Conservation (phyloP, 169 alveolate species). For the Eimeria maxima region DNA sequence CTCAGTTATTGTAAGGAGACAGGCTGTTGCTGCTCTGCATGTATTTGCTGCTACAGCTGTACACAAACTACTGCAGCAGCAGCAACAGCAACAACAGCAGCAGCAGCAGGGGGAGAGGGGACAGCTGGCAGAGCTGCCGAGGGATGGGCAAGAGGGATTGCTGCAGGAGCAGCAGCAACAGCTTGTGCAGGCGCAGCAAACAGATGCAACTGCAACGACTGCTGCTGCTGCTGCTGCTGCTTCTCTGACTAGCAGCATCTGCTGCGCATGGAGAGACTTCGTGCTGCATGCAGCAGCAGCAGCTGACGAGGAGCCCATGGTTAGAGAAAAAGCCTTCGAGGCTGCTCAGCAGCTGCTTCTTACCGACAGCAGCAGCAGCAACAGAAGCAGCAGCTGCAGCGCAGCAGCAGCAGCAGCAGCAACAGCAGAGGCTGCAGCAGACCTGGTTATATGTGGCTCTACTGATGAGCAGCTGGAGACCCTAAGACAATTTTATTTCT, state of each 20-base stretch:
- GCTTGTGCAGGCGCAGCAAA: background rate
- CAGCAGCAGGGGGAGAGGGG: background rate
- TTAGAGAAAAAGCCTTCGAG: conserved; percentile 30
- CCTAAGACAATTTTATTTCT: background rate
- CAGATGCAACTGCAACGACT: background rate
- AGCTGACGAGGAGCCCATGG: conserved; percentile 56
- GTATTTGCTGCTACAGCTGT: conserved; percentile 9
- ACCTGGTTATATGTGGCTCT: conserved; percentile 20
- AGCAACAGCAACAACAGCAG: conserved; percentile 22
- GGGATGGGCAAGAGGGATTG: background rate
- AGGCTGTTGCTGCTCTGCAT: conserved; percentile 25
- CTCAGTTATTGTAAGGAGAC: conserved; percentile 55
- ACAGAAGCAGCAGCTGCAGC: conserved; percentile 6
- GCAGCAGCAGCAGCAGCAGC: conserved; percentile 37
- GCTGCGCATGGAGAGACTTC: conserved; percentile 50
- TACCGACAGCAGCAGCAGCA: conserved; percentile 14
- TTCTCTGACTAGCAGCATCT: conserved; percentile 22
- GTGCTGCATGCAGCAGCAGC: conserved; percentile 53
- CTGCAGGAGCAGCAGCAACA: conserved; percentile 34
- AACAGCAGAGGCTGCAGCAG: conserved; percentile 6
- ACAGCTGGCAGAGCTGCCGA: background rate
- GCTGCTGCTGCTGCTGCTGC: conserved; percentile 62
- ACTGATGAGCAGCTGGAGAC: conserved; percentile 43
- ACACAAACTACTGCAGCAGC: conserved; percentile 58
- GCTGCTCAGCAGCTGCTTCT: conserved; percentile 31